Conservation (phyloP, 2,329 filamentous ascomycete genomes). For the Dothideomycetes sp. region DNA sequence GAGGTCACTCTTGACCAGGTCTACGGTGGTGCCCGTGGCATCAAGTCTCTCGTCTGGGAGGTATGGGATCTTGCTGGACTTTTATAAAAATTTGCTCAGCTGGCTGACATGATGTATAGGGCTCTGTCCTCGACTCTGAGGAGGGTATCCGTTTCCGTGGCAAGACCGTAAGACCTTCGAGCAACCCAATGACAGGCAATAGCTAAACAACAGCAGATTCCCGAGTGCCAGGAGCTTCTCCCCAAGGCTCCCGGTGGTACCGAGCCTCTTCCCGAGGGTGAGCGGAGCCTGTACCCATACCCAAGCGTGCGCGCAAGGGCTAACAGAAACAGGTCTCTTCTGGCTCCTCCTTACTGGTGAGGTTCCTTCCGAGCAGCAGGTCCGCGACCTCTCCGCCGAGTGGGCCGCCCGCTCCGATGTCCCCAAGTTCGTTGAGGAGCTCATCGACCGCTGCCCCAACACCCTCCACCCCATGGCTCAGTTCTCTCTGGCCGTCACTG, state of each 20-base stretch:
- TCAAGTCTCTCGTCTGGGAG: slow-evolving; percentile 98
- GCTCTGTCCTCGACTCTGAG: slow-evolving; percentile 94
- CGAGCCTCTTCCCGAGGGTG: slow-evolving; percentile 93
- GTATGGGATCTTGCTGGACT: slow-evolving; percentile 30
- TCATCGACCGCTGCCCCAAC: slow-evolving; percentile 98
- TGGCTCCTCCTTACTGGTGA: slow-evolving; percentile 98
- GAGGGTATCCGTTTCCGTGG: slow-evolving; percentile 99
- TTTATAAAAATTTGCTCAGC: background rate
- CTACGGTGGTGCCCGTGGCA: slow-evolving; percentile 96
- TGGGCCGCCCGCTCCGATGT: slow-evolving; percentile 96
- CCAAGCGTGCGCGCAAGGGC: background rate
- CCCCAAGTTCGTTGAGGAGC: slow-evolving; percentile 97
- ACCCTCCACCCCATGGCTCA: slow-evolving; percentile 99
- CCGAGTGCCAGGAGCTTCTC: slow-evolving; percentile 94
- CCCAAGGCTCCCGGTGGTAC: slow-evolving; percentile 94
- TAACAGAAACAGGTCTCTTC: slow-evolving; percentile 72
- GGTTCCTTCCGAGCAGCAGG: slow-evolving; percentile 95
- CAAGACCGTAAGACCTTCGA: slow-evolving; percentile 59
- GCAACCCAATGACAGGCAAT: background rate
- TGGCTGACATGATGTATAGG: slow-evolving; percentile 30
- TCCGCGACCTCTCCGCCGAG: slow-evolving; percentile 94
- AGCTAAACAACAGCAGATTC: slow-evolving; percentile 50
- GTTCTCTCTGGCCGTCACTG: slow-evolving; percentile 94
- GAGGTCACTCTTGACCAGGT: slow-evolving; percentile 99
- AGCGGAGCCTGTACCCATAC: slow-evolving; percentile 16